Conservation (phyloP, 2,329 filamentous ascomycete genomes). For the Drechslerella dactyloides region DNA sequence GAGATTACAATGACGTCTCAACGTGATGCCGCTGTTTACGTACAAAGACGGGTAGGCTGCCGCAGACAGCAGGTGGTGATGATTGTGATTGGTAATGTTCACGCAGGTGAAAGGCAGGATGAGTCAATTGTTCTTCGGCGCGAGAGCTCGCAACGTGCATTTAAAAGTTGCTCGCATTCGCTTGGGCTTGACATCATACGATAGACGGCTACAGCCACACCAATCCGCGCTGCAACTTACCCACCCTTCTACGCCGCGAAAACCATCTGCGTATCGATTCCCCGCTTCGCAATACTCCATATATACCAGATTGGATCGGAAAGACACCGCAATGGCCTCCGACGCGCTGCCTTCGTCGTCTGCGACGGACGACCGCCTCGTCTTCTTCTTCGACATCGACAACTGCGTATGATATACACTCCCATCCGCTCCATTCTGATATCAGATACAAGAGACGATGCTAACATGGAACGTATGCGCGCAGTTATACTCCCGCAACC, state of each 20-base stretch:
- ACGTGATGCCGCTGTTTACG: too few species aligned
- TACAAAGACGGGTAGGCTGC: neutral
- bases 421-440: conserved; percentile 83
- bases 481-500: conserved; percentile 48
- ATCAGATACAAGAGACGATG: conserved; percentile 55
- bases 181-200: neutral
- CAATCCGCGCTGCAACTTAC: too few species aligned
- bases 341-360: conserved; percentile 25
- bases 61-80: neutral
- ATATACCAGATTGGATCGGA: neutral
- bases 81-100: neutral
- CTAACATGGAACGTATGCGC: neutral
- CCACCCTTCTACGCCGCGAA: too few species aligned
- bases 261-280: too few species aligned
- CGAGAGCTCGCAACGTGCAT: neutral
- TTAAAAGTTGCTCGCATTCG: neutral
- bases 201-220: too few species aligned
- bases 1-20: too few species aligned
- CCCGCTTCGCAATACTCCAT: neutral
- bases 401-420: conserved; percentile 72
- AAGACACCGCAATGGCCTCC: conserved; percentile 13
- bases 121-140: neutral
- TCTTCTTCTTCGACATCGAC: conserved; percentile 91
- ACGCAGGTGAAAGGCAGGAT: neutral
- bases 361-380: conserved; percentile 60